Evolutionary conservation across 2,329 filamentous ascomycete genomes (phyloP).

Genomic region (Alternaria gansuensis): DNA sequence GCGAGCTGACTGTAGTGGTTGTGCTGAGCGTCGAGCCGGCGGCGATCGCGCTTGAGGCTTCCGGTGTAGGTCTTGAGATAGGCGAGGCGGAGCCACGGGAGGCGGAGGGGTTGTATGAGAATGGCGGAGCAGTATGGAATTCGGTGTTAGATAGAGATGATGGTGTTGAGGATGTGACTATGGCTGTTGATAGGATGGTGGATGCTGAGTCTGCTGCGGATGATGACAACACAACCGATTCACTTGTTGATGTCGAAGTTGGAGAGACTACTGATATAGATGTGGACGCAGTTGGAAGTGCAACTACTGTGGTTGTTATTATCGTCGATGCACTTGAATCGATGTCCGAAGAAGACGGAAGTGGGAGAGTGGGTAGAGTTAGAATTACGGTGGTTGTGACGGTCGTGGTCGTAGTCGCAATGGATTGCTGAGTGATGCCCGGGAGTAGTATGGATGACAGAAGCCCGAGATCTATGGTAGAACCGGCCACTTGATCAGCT

Average conservation of each 20-base stretch:
- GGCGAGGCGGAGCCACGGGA: constrained; percentile 16
- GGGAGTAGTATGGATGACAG: constrained; percentile 16
- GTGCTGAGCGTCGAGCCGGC: constrained; percentile 28
- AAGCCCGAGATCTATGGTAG: constrained; percentile 11
- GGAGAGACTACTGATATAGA: not conserved
- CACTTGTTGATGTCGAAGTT: not conserved
- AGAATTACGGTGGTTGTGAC: not conserved
- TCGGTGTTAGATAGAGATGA: constrained; percentile 1
- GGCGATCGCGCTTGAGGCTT: constrained; percentile 15
- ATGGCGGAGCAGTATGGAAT: constrained; percentile 13
- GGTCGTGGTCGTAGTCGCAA: not conserved
- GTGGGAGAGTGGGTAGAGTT: not conserved
- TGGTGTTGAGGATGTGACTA: not conserved
- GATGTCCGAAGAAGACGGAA: not conserved
- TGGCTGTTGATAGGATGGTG: not conserved
- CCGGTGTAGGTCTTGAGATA: constrained; percentile 12
- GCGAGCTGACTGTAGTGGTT: constrained; percentile 20
- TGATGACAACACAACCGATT: not conserved
- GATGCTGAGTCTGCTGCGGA: not conserved
- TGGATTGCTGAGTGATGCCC: not conserved
- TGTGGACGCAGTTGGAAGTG: not conserved
- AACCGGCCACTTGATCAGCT: constrained; percentile 3
- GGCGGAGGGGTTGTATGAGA: constrained; percentile 17
- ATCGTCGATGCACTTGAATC: not conserved
- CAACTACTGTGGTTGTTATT: constrained; percentile 2